Percentiles rank a stretch among this genome's conserved stretches.
Conservation (phyloP, 1,139 yeast species). For the Yamadazyma diddensiae region DNA sequence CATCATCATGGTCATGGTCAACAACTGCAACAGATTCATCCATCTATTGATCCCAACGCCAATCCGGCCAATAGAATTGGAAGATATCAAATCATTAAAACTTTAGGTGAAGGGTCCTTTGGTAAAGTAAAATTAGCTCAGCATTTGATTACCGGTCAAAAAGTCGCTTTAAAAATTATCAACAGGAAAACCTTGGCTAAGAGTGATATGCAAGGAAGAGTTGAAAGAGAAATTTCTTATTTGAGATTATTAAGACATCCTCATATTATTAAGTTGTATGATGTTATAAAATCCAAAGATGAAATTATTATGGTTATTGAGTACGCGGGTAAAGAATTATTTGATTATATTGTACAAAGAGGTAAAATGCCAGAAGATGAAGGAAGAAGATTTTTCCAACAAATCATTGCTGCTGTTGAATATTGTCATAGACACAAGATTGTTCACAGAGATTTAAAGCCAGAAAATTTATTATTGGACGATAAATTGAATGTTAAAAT, state of each 20-base stretch:
- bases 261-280: conserved; percentile 92
- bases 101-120: conserved; percentile 95
- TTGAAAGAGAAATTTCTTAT: conserved; percentile 92
- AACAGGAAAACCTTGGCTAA: conserved; percentile 92
- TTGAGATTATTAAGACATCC: conserved; percentile 89
- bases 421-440: conserved; percentile 97
- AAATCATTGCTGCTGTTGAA: conserved; percentile 95
- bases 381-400: conserved; percentile 94
- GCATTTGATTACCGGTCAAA: conserved; percentile 88
- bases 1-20: conserved; percentile 10
- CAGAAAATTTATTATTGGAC: conserved; percentile 87
- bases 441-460: conserved; percentile 95
- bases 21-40: conserved; percentile 17
- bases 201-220: conserved; percentile 96
- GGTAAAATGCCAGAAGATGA: conserved; percentile 95
- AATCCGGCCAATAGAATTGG: conserved; percentile 65
- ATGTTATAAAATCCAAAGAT: conserved; percentile 92
- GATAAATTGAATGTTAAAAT: conserved; percentile 91
- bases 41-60: conserved; percentile 25
- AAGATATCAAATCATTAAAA: conserved; percentile 89
- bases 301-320: conserved; percentile 98
- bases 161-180: conserved; percentile 92
- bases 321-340: conserved; percentile 92
- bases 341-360: conserved; percentile 92
- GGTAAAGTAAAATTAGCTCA: conserved; percentile 97